These are phyloP conservation scores for Beauveria bassiana DNA, from an alignment of 2,329 filamentous ascomycete genomes.

Conservation along the genomic window DNA sequence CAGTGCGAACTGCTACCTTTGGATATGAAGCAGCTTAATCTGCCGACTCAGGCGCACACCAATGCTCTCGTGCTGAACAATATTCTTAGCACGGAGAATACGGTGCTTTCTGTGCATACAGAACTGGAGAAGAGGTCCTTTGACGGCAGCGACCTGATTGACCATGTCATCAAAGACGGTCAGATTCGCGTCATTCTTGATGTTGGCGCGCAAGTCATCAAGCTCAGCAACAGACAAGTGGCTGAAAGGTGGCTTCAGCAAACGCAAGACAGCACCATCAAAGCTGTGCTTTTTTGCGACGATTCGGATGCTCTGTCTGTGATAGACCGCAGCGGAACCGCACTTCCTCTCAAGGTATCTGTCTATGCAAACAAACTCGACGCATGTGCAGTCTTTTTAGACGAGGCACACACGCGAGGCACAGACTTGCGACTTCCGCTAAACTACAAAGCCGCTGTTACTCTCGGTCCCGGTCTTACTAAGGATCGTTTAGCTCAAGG, in stretches of 20 bases:
- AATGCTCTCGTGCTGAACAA: slow-evolving; percentile 58
- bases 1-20: slow-evolving; percentile 50
- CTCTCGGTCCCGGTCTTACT: slow-evolving; percentile 53
- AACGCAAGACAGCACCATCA: background rate
- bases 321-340: slow-evolving; percentile 36
- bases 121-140: slow-evolving; percentile 28
- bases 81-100: slow-evolving; percentile 48
- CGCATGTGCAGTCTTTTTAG: slow-evolving; percentile 57
- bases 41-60: slow-evolving; percentile 49
- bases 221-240: slow-evolving; percentile 49
- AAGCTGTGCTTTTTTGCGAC: slow-evolving; percentile 49
- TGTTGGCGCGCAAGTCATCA: slow-evolving; percentile 62
- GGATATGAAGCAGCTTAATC: slow-evolving; percentile 46
- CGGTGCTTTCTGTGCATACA: slow-evolving; percentile 17
- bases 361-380: slow-evolving; percentile 49
- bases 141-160: slow-evolving; percentile 23
- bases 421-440: slow-evolving; percentile 57
- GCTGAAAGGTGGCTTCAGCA: slow-evolving; percentile 22
- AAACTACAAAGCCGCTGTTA: slow-evolving; percentile 56
- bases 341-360: slow-evolving; percentile 48
- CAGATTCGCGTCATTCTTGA: slow-evolving; percentile 55
- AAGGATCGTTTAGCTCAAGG: slow-evolving; percentile 66
- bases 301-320: slow-evolving; percentile 47
- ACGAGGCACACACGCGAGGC: slow-evolving; percentile 63
- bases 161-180: background rate